These are phyloP conservation scores for Exophiala bonariae DNA, from an alignment of 2,329 filamentous ascomycete genomes.

Conservation along the genomic window DNA sequence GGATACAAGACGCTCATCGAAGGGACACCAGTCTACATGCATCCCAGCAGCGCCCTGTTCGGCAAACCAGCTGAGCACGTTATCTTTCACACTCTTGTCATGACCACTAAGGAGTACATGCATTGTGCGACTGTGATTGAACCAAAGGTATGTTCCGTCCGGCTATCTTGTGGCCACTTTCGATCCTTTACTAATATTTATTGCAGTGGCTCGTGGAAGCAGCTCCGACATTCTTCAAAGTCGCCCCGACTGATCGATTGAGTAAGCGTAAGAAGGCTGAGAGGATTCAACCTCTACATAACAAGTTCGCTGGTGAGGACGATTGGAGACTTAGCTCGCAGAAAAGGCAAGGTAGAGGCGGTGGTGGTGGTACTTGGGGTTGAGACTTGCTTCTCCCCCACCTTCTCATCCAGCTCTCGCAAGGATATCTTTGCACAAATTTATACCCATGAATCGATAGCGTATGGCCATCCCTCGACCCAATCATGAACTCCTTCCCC, in stretches of 20 bases:
- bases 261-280: slow-evolving; percentile 93
- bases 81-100: slow-evolving; percentile 70
- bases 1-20: slow-evolving; percentile 98
- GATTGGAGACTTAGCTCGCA: slow-evolving; percentile 94
- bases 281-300: slow-evolving; percentile 91
- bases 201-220: slow-evolving; percentile 77
- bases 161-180: background rate
- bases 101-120: slow-evolving; percentile 89
- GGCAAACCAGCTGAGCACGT: slow-evolving; percentile 97
- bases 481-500: too few relatives aligned
- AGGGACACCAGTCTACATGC: slow-evolving; percentile 90
- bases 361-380: slow-evolving; percentile 89
- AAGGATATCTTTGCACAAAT: too few relatives aligned
- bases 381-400: background rate
- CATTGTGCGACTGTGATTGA: slow-evolving; percentile 90
- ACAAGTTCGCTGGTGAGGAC: slow-evolving; percentile 87
- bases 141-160: slow-evolving; percentile 61
- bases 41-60: slow-evolving; percentile 87
- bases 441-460: too few relatives aligned
- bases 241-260: slow-evolving; percentile 80
- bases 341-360: slow-evolving; percentile 77
- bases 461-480: too few relatives aligned
- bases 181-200: slow-evolving; percentile 12
- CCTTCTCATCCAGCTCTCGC: too few relatives aligned
- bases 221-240: slow-evolving; percentile 98